phyloP scores from a whole-genome alignment of 2,329 filamentous ascomycete species.

The Parafenestella ontariensis region DNA sequence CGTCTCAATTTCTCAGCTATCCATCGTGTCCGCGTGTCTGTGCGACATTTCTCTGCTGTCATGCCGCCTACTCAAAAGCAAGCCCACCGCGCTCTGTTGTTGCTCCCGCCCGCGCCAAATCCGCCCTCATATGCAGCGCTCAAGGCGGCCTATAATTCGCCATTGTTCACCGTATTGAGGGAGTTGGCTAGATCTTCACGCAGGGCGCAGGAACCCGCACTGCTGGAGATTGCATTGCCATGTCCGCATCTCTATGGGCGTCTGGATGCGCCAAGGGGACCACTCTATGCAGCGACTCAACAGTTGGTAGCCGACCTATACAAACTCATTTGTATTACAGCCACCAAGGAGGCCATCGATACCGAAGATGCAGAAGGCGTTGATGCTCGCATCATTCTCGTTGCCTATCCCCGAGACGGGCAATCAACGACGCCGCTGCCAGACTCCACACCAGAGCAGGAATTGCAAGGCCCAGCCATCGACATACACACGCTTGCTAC shows the following conservation, averaged over 20 bases:
- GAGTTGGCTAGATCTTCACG: conserved; percentile 46
- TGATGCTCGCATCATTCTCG: conserved; percentile 75
- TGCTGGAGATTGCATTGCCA: conserved; percentile 68
- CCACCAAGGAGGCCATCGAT: conserved; percentile 68
- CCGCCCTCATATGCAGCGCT: conserved; percentile 50
- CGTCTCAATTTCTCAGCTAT: background rate
- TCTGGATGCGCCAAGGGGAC: conserved; percentile 58
- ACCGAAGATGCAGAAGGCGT: conserved; percentile 73
- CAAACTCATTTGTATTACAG: conserved; percentile 76
- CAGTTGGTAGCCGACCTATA: conserved; percentile 79
- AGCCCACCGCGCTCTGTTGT: conserved; percentile 45
- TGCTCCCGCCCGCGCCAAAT: conserved; percentile 55
- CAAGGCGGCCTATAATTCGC: conserved; percentile 53
- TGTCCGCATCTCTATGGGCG: conserved; percentile 66
- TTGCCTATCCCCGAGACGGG: conserved; percentile 64
- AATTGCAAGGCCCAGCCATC: conserved; percentile 58
- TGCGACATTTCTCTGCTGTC: conserved; percentile 25
- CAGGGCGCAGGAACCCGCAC: conserved; percentile 43
- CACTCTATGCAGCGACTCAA: conserved; percentile 73
- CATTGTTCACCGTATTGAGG: conserved; percentile 52
- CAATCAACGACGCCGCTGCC: conserved; percentile 27
- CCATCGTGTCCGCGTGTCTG: conserved; percentile 2
- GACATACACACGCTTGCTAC: conserved; percentile 57
- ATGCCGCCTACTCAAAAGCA: conserved; percentile 37
- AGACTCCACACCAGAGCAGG: conserved; percentile 37